Evolutionary conservation across 768 basidiomycete species (phyloP), one percentile per base, ranked within the genome.

Genomic region (Phaeolepiota aurea): DNA sequence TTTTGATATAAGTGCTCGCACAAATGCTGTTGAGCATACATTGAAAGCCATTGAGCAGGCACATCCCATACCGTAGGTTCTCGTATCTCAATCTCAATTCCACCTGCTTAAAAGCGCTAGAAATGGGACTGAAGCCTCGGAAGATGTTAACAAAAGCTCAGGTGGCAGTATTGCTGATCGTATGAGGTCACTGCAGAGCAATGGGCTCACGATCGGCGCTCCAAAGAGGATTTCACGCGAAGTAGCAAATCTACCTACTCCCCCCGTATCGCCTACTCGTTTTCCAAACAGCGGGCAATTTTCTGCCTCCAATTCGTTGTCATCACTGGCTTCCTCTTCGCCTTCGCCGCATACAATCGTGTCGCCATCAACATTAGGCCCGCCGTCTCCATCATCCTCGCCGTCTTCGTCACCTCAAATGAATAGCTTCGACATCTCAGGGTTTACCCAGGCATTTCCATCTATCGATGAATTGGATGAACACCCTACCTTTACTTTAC

Each of bases 81-180:
- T 44, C 15, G 35, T 43, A 20, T 43, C 32, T 32, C n/a, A 40
- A 13, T 34, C 44, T 14, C 21, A 20, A 10, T 12, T 38, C 40
- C 22, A 23, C 35, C 31, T 44, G 31, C 5, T 43, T 50, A 40
- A 47, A 33, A 19, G 16, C 9, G 5, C 7, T 35, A 38, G 38
- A 33, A 43, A 31, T 32, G 40, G 30, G 28, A 7, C 28, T 55
- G 58, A 37, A 44, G 37, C 30, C 42, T 47, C 37, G n/a, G 61
- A 66, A 44, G 70, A 62, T 25, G 57, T 69, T 12, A 63, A 66
- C 31, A 59, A 49, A 39, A 69, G 69, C 44, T 50, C 72, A 2
- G 81, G 78, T n/a, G 77, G 69, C 4, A 80, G 77, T 37, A 87
- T 94, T 44, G 83, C 84, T 18, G 89, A 90, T 63, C 76, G 91